Conservation (phyloP, 345 rosid genomes). For the Camelina neglecta region DNA sequence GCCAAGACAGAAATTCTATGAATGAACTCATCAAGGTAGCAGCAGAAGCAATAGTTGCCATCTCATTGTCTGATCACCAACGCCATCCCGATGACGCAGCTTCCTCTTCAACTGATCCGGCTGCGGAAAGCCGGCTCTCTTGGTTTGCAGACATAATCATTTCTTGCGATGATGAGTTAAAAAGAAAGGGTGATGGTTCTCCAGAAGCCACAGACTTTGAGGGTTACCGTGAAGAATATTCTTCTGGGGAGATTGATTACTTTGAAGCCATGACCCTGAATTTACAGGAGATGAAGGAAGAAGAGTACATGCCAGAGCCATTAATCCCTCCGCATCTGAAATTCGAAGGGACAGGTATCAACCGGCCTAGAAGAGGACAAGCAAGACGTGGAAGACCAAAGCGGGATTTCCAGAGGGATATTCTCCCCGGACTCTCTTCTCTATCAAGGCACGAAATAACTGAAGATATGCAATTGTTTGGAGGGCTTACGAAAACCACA, state of each 20-base stretch:
- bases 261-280: conserved; percentile 73
- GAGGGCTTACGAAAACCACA: conserved; percentile 71
- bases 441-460: conserved; percentile 87
- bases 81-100: conserved; percentile 40
- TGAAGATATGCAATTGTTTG: conserved; percentile 83
- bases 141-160: conserved; percentile 66
- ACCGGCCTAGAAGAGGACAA: conserved; percentile 70
- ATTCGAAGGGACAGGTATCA: conserved; percentile 53
- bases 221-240: conserved; percentile 35
- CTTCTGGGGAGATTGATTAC: conserved; percentile 55
- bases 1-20: conserved; percentile 9
- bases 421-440: conserved; percentile 86
- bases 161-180: conserved; percentile 21
- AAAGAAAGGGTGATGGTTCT: conserved; percentile 31
- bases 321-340: conserved; percentile 63
- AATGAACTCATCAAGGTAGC: conserved; percentile 46
- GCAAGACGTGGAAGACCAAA: conserved; percentile 92
- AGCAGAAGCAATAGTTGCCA: conserved; percentile 67
- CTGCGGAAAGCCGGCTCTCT: conserved; percentile 48
- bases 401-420: conserved; percentile 96
- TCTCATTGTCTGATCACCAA: conserved; percentile 48
- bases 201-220: conserved; percentile 28
- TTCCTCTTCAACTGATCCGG: conserved; percentile 41
- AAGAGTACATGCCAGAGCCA: conserved; percentile 83
- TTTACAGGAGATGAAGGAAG: conserved; percentile 48